Evolutionary conservation across 345 rosid genomes (phyloP), one percentile per base, ranked within the genome.

Genomic region (Populus alba): DNA sequence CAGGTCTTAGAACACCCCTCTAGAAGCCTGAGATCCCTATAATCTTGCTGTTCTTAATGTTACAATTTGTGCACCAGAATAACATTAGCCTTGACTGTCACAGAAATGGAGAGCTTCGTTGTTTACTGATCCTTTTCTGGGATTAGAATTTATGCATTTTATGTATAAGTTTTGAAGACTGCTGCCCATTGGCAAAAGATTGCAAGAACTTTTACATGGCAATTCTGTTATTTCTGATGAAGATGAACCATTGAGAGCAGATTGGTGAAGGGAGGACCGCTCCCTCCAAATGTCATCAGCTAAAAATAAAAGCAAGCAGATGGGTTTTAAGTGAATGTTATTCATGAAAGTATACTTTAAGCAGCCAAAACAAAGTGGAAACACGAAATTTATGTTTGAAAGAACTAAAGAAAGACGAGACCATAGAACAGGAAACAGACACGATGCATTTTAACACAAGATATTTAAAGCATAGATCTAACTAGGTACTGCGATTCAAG

Each of bases 401-500:
- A 47, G 51, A 47, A 13, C 51, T 47, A 3, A 4, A 47, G 51
- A 23, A 63, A 63, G 35, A 25, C 68, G 17, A 27, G 35, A 63
- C 29, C 68, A 13, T 29, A 25, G 25, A 37, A 4, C 20, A 16
- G 25, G 51, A 47, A 47, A 29, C 11, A 41, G 16, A 43, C 55
- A 41, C 41, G 8, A 23, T 11, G 25, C 29, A 37, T 15, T 33
- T 47, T 4, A 47, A 47, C 51, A 47, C 51, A 47, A 47, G 17
- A 12, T 9, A 38, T 13, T 73, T 35, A 7, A 11, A 12, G 51
- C 59, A 8, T 35, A 10, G 39, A 5, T 47, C 51, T 47, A 47
- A 47, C 17, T 47, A 47, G 51, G 67, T 2, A 31, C n/a, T 39
- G 35, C 39, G 25, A 43, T 71, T 83, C 51, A 89, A 78, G 85